phyloP scores from a whole-genome alignment of 202 grass and related monocot genomes.

The Dendrocalamus latiflorus region DNA sequence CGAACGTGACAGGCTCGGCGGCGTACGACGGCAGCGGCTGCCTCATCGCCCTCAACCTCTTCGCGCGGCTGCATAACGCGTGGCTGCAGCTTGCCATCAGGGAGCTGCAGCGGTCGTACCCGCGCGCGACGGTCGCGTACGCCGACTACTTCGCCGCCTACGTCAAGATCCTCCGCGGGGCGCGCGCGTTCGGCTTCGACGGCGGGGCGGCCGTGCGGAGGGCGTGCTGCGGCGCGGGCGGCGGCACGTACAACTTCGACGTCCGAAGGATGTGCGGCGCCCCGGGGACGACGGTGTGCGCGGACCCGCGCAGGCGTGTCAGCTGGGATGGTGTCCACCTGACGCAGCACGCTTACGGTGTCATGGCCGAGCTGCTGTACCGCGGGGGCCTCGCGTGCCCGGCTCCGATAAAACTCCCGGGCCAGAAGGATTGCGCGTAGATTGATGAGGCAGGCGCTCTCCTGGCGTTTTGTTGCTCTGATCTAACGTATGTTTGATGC shows the following conservation, averaged over 20 bases:
- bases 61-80: slow-evolving; percentile 38
- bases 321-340: slow-evolving; percentile 25
- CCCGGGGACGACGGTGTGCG: neutral
- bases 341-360: slow-evolving; percentile 13
- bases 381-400: neutral
- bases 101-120: slow-evolving; percentile 7
- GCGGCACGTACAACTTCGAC: neutral
- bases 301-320: neutral
- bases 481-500: too few species aligned
- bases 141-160: slow-evolving; percentile 30
- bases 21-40: slow-evolving; percentile 40
- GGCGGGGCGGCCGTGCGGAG: neutral
- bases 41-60: slow-evolving; percentile 32
- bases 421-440: too few species aligned
- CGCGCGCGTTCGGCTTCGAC: neutral
- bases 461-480: too few species aligned
- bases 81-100: slow-evolving; percentile 5
- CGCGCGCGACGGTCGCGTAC: slow-evolving; percentile 31
- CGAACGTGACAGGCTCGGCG: neutral
- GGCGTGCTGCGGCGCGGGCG: neutral
- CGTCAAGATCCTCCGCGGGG: neutral
- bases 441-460: too few species aligned
- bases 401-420: too few species aligned
- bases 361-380: neutral
- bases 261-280: neutral